Evolutionary conservation across 1,284 basidiomycete genomes (phyloP), one percentile per base, ranked within the genome.

Genomic region (Porphyrellus sp.): DNA sequence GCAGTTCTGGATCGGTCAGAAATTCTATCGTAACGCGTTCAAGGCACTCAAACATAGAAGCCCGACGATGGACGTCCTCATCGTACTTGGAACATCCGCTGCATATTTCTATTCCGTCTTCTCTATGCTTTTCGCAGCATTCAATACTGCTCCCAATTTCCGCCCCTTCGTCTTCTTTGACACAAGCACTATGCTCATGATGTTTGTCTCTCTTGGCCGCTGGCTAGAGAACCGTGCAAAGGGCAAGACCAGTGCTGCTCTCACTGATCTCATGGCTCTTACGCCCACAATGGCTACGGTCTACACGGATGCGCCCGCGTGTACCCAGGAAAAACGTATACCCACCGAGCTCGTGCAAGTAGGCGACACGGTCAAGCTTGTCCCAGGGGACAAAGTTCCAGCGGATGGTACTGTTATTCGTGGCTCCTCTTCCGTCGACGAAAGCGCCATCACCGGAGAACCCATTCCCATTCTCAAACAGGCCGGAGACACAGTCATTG

Each of bases 101-200:
- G 91, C 97, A 7, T 99, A 97, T 70, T 75, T 84, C 59, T 99
- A 98, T 72, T 98, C 95, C 4, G 62, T 93, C 34, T 73, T 85
- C 52, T 72, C 81, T 46, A 83, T 98, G 77, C 58, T 90, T 59
- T 76, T 78, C 42, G 84, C 87, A 31, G 76, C 83, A 21, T 83
- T 89, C 72, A 81, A 83, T 62, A 67, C 73, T 4, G 78, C 83
- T 6, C 77, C 83, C 0, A 80, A 81, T 50, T 91, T 81, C 67
- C 85, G 81, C 33, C 96, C 97, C 1, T 82, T 90, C 66, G 85
- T 94, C 28, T 99, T 98, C 75, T 99, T 99, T 73, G 97, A 99
- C 73, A 99, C 97, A 2, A 95, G 91, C 63, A 97, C 95, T 16
- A 99, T 99, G 97, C 77, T 99, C 53, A 91, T 99, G 78, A 93